Base-by-base conservation (phyloP, 2,329 filamentous ascomycete genomes). In the Diplodia scrobiculata region DNA sequence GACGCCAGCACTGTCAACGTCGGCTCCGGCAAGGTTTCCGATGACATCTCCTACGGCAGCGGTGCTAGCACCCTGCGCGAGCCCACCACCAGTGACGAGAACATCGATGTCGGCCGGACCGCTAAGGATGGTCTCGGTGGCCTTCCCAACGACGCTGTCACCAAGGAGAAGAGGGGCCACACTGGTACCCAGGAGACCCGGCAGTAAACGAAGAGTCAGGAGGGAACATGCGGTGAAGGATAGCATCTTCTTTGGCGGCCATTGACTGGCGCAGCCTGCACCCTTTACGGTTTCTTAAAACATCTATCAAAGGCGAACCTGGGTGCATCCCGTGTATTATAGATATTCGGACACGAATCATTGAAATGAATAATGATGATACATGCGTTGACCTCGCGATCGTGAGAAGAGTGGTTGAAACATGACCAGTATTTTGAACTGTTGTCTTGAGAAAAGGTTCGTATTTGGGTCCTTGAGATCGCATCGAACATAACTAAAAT, bases 1-100 rank as follows among this genome's bases (percentile, higher is more conserved):
- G 90, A 94, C 72, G 83, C 83, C 36, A 80, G 85, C 68, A 91
- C 80, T 66, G 87, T 91, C 74, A 89, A 91, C 73, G 86, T 91
- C 55, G 89, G 89, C 69, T 86, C 87, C 41, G 89, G 89, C 21
- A 78, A 83, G 64, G 71, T 82, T 1, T 17, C 55, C 11, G 71
- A 69, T 11, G 74, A 73, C 66, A 70, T 74, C 63, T 73, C 78
- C 21, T 75, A 84, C 70, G 84, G 80, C 63, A 82, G 84, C 68
- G 78, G 87, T 53, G 84, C 86, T 53, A 69, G 70, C 38, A 73
- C 72, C 5, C 74, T 81, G 11, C 75, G 79, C 38, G 77, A 76
- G 60, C 79, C 80, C 25, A 75, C 79, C 64, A 73, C 79, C 27
- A 76, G 76, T 52, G 83, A 79, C 14, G 80, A 82, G 4, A 83